phyloP scores from a whole-genome alignment of 2,329 filamentous ascomycete species.

The Byssochlamys sp. region DNA sequence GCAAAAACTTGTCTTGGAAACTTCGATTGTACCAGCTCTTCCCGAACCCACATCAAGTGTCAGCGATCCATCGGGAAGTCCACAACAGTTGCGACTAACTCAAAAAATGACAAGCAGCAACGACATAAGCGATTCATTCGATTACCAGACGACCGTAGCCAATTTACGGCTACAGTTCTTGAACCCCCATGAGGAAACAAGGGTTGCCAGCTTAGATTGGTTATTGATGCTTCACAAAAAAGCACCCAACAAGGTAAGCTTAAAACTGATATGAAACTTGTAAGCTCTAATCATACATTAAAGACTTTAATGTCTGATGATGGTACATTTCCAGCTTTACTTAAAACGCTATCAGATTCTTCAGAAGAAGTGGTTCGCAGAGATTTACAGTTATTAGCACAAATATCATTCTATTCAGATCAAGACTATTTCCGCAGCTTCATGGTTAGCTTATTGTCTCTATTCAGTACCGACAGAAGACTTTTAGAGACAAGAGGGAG shows the following conservation, averaged over 20 bases:
- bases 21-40: too few relatives aligned
- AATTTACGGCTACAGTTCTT: constrained; percentile 86
- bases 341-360: constrained; percentile 92
- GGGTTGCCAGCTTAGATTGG: constrained; percentile 89
- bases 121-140: constrained; percentile 52
- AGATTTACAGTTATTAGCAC: constrained; percentile 83
- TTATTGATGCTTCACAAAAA: constrained; percentile 95
- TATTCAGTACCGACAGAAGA: constrained; percentile 88
- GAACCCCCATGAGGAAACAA: constrained; percentile 90
- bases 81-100: too few relatives aligned
- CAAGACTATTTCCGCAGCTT: constrained; percentile 96
- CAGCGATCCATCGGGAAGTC: too few relatives aligned
- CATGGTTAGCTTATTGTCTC: constrained; percentile 89
- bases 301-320: constrained; percentile 94
- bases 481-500: constrained; percentile 88
- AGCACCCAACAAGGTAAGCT: too few relatives aligned
- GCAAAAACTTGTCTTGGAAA: too few relatives aligned
- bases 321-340: constrained; percentile 85
- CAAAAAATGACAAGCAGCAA: too few relatives aligned
- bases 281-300: too few relatives aligned
- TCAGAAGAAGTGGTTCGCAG: constrained; percentile 95
- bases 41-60: too few relatives aligned
- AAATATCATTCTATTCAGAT: constrained; percentile 92
- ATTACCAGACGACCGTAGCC: constrained; percentile 89
- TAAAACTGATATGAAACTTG: too few relatives aligned